Conservation (phyloP, 169 alveolate species). For the Eimeria praecox region DNA sequence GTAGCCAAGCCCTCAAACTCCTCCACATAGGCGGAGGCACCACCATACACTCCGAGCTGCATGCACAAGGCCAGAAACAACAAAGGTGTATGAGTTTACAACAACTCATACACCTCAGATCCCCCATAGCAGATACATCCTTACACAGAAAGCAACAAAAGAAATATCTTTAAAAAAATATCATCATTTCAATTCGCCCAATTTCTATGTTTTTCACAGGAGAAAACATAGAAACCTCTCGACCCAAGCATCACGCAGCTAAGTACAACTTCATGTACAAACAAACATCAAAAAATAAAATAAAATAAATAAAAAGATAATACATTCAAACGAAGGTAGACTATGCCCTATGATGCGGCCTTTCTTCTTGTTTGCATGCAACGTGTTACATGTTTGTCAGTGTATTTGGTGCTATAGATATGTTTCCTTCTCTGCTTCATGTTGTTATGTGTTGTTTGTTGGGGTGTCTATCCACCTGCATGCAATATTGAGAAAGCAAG, state of each 20-base stretch:
- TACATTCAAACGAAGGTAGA: no score
- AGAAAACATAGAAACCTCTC: no score
- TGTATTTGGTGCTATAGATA: not conserved
- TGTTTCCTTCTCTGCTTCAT: not conserved
- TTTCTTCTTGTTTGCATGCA: not conserved
- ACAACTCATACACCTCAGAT: not conserved
- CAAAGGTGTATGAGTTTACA: no score
- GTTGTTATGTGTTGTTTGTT: not conserved
- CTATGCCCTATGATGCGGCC: not conserved
- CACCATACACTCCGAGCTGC: constrained; percentile 81
- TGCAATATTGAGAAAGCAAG: not conserved
- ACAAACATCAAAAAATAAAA: no score
- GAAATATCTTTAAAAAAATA: no score
- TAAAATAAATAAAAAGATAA: no score
- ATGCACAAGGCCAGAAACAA: not conserved
- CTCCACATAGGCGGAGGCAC: constrained; percentile 79
- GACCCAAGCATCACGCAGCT: no score
- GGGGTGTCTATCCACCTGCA: not conserved
- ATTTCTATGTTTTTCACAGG: no score
- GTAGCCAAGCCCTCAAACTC: constrained; percentile 63
- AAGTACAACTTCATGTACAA: no score
- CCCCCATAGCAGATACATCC: not conserved
- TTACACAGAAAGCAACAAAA: not conserved
- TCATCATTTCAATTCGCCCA: no score
- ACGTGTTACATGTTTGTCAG: not conserved